Conservation (phyloP, 2,329 filamentous ascomycete species). For the Apiospora phragmitis region DNA sequence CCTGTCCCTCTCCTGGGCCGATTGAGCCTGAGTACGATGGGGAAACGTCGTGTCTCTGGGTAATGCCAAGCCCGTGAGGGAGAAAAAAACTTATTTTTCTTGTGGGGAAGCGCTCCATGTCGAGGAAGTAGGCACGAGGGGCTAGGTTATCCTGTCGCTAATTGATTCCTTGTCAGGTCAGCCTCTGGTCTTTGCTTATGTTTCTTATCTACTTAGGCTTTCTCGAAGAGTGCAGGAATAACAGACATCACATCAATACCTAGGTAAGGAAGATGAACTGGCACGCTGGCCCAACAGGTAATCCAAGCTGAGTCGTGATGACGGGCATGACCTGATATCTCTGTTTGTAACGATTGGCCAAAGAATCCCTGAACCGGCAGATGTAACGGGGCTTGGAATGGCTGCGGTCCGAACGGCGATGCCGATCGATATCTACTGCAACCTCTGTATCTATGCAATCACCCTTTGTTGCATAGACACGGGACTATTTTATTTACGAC, state of each 20-base stretch:
- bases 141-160: not conserved
- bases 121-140: not conserved
- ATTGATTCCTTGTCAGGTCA: not conserved
- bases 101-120: conserved; percentile 2
- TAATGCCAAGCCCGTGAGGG: not conserved
- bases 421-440: not conserved
- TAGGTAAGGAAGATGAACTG: not conserved
- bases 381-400: not conserved
- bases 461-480: not conserved
- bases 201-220: not conserved
- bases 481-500: not conserved
- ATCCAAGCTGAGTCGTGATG: not conserved
- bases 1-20: not conserved
- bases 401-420: not conserved
- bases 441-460: not conserved
- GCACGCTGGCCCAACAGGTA: not conserved
- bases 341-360: not conserved
- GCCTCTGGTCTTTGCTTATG: not conserved
- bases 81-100: conserved; percentile 8
- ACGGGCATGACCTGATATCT: not conserved
- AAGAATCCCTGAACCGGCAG: not conserved
- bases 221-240: not conserved
- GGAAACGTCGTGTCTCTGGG: conserved; percentile 1
- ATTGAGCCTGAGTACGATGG: not conserved
- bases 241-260: not conserved